Evolutionary conservation across 345 rosid species (phyloP).

Genomic region (Erucastrum elatum): DNA sequence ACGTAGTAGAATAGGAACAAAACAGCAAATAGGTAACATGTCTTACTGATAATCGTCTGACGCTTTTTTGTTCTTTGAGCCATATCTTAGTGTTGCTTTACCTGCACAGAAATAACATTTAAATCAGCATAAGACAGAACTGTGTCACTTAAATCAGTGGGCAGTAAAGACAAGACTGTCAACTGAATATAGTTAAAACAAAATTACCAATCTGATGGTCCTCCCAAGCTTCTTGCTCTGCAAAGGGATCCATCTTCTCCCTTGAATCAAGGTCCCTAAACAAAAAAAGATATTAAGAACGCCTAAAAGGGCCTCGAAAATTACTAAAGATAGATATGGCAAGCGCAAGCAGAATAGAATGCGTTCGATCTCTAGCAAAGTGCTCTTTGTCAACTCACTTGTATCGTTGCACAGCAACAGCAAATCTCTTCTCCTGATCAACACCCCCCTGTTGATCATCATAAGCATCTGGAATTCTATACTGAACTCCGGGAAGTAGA

Average conservation of each 20-base stretch:
- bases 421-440: constrained; percentile 89
- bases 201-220: constrained; percentile 86
- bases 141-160: constrained; percentile 13
- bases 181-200: constrained; percentile 3
- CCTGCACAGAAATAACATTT: constrained; percentile 51
- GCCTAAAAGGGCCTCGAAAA: not conserved
- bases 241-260: constrained; percentile 97
- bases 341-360: constrained; percentile 8
- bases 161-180: not conserved
- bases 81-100: constrained; percentile 75
- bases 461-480: constrained; percentile 95
- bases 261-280: constrained; percentile 62
- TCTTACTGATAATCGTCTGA: constrained; percentile 83
- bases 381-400: constrained; percentile 46
- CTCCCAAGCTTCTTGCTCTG: constrained; percentile 99
- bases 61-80: constrained; percentile 72
- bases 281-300: constrained; percentile 1
- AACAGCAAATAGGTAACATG: constrained; percentile 16
- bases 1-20: not conserved
- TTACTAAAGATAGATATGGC: constrained; percentile 5
- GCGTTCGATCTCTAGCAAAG: constrained; percentile 22
- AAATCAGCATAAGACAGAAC: constrained; percentile 26
- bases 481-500: constrained; percentile 50
- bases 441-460: constrained; percentile 89
- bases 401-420: constrained; percentile 90